phyloP scores from a whole-genome alignment of 2,329 filamentous ascomycete species.

The Penicillium corylophilum region DNA sequence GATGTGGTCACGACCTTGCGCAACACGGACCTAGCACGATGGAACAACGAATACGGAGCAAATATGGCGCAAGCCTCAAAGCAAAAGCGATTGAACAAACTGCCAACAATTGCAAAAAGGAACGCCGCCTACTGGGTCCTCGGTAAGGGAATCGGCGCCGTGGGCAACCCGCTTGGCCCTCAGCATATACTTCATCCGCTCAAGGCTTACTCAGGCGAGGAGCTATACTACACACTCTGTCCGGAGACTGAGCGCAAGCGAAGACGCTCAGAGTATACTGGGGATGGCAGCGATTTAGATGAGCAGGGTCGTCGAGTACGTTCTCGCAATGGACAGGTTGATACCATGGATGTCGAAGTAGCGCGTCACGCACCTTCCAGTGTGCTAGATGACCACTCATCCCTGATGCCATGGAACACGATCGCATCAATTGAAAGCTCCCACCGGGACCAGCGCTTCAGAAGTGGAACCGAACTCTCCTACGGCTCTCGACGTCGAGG shows the following conservation, averaged over 20 bases:
- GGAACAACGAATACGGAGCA: conserved; percentile 58
- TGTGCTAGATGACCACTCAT: conserved; percentile 66
- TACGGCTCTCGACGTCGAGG: conserved; percentile 42
- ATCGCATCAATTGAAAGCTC: conserved; percentile 57
- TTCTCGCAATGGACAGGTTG: conserved; percentile 35
- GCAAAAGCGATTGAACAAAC: conserved; percentile 46
- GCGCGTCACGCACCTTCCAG: conserved; percentile 66
- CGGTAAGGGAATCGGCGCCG: conserved; percentile 55
- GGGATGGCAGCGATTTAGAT: conserved; percentile 16
- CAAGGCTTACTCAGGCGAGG: conserved; percentile 58
- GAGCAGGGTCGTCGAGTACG: conserved; percentile 38
- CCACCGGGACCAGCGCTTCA: conserved; percentile 41
- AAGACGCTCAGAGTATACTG: background rate
- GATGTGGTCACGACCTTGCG: conserved; percentile 55
- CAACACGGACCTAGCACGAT: conserved; percentile 57
- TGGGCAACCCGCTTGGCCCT: conserved; percentile 49
- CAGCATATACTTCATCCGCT: conserved; percentile 51
- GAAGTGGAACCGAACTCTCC: conserved; percentile 38
- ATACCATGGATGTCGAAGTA: conserved; percentile 59
- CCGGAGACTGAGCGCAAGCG: conserved; percentile 22
- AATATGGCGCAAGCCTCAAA: conserved; percentile 58
- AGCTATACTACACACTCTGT: conserved; percentile 52
- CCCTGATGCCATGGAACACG: conserved; percentile 68
- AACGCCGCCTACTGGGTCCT: conserved; percentile 64
- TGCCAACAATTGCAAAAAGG: conserved; percentile 54